A percentile compares a stretch with the other conserved stretches of the same genome.
Evolutionary conservation across 2,329 filamentous ascomycete genomes (phyloP).

Genomic region (Verticillium albo-atrum): DNA sequence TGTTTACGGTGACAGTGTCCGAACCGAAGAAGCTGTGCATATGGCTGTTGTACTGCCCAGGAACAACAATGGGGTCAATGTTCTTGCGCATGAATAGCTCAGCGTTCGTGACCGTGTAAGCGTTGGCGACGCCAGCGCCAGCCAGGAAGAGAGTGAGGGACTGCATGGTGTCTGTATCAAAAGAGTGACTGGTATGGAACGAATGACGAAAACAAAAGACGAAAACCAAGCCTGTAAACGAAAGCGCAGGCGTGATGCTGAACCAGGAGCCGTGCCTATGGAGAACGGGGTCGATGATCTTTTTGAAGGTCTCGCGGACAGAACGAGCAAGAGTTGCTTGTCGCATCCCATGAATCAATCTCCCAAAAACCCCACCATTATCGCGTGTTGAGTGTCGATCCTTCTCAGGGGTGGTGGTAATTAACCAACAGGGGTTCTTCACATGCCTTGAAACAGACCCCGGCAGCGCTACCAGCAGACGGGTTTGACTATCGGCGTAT

Average conservation of each 20-base stretch:
- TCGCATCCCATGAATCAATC: background rate
- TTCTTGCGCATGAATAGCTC: constrained; percentile 25
- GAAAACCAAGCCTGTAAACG: background rate
- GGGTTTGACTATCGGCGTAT: background rate
- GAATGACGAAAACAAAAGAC: background rate
- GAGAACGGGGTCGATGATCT: background rate
- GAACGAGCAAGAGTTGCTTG: background rate
- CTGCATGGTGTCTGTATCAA: constrained; percentile 2
- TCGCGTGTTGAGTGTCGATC: background rate
- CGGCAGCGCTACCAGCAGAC: background rate
- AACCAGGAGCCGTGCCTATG: background rate
- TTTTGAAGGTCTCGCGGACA: background rate
- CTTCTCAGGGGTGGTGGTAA: background rate
- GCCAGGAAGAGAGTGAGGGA: constrained; percentile 4
- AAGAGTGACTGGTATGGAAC: background rate
- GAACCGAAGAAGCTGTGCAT: constrained; percentile 31
- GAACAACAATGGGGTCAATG: constrained; percentile 25
- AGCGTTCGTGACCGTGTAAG: constrained; percentile 17
- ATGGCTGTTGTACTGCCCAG: constrained; percentile 23
- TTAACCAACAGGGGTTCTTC: background rate
- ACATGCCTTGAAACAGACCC: background rate
- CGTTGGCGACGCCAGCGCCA: constrained; percentile 10
- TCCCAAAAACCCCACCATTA: background rate
- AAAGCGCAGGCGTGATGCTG: background rate
- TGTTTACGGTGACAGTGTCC: constrained; percentile 24